Evolutionary conservation across 805 yeast genomes (phyloP), one percentile per base, ranked within the genome.

Genomic region (Wickerhamomyces alni): DNA sequence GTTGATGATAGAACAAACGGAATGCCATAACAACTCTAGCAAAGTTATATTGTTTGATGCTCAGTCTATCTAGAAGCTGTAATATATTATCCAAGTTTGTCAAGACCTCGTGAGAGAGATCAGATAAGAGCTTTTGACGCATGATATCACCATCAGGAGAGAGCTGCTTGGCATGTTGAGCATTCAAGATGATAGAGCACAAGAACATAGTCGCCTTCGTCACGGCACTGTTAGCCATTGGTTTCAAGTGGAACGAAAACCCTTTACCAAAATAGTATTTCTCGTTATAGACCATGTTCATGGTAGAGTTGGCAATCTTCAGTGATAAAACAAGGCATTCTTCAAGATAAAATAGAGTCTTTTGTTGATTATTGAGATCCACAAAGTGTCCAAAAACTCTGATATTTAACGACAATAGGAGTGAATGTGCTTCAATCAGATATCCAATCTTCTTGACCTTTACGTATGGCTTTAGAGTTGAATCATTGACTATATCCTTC

Each of bases 321-420:
- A 59, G 45, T 13, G 54, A 41, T 10, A 51, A 22, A 4, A 49
- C 50, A 1, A 66, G 33, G 22, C 58, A 36, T 35, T 65, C 65
- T 35, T 58, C 62, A 29, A 66, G 39, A 42, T 61, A 67, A 35
- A 58, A 60, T 41, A 57, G 65, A 1, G 71, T 54, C 33, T 63
- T 56, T 1, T 54, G 55, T 1, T 46, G 22, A 18, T 65, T 52
- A 0, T 47, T 40, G 16, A 48, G 46, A 8, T 39, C 35, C 44
- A 70, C 75, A 42, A 67, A 73, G 43, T 67, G 65, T n/a, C 63
- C 45, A 38, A 61, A 61, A 4, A 76, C 38, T 35, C 64, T 67
- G 28, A 49, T 56, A 38, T 59, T 57, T 11, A 75, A 40, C 9
- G 68, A 52, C 11, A 64, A 44, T 33, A 58, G 44, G 38, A 67